Conservation (phyloP, 1,284 basidiomycete genomes). For the Acaromyces ingoldii region DNA sequence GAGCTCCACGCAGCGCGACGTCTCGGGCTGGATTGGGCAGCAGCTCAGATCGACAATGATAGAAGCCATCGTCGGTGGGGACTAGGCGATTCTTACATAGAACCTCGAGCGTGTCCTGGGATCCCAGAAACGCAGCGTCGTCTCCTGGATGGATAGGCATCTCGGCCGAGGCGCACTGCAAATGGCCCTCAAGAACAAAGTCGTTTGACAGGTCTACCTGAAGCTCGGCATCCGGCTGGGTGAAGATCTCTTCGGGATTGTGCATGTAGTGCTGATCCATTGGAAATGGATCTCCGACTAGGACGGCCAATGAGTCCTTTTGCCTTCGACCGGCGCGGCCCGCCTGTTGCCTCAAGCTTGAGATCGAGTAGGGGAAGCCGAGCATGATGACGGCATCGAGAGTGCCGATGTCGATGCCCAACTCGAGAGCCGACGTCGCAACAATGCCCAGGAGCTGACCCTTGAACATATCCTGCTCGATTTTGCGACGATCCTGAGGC, state of each 20-base stretch:
- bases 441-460: constrained; percentile 75
- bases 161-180: constrained; percentile 82
- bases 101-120: constrained; percentile 46
- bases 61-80: constrained; percentile 65
- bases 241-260: constrained; percentile 57
- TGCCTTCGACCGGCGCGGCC: constrained; percentile 78
- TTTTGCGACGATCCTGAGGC: constrained; percentile 68
- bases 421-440: constrained; percentile 84
- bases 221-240: constrained; percentile 61
- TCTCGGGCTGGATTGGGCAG: constrained; percentile 64
- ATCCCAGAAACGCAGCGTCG: constrained; percentile 71
- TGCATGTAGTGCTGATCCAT: constrained; percentile 74
- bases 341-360: constrained; percentile 74
- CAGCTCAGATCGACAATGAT: constrained; percentile 71
- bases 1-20: constrained; percentile 69
- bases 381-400: constrained; percentile 85
- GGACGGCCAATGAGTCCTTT: constrained; percentile 73
- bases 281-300: constrained; percentile 68
- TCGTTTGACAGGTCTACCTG: constrained; percentile 70
- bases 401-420: constrained; percentile 83
- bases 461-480: constrained; percentile 79
- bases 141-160: constrained; percentile 66
- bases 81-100: constrained; percentile 60
- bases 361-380: constrained; percentile 66
- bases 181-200: constrained; percentile 72